Conservation (phyloP, 2,329 filamentous ascomycete species). For the Venturia effusa region DNA sequence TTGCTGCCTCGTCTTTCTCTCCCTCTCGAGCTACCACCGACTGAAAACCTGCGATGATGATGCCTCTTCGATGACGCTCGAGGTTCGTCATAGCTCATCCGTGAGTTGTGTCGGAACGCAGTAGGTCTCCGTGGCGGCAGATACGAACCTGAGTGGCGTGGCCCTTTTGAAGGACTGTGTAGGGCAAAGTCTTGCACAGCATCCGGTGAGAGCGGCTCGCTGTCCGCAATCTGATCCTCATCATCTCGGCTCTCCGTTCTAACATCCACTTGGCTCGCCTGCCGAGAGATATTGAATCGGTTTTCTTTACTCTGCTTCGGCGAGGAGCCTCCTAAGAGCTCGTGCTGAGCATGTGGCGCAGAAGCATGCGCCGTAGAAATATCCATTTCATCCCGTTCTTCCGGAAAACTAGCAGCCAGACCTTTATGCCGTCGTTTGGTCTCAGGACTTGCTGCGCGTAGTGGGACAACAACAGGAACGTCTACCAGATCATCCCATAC, state of each 20-base stretch:
- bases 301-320: slow-evolving; percentile 34
- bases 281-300: slow-evolving; percentile 9
- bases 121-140: background rate
- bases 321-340: slow-evolving; percentile 59
- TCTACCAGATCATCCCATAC: slow-evolving; percentile 98
- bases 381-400: slow-evolving; percentile 78
- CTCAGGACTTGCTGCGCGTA: slow-evolving; percentile 77
- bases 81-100: slow-evolving; percentile 32
- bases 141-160: background rate
- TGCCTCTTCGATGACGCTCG: slow-evolving; percentile 14
- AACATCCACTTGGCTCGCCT: slow-evolving; percentile 6
- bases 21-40: slow-evolving; percentile 18
- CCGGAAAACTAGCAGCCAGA: slow-evolving; percentile 7
- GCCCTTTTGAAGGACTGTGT: background rate
- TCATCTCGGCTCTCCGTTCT: background rate
- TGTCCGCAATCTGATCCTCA: background rate
- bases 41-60: slow-evolving; percentile 34
- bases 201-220: slow-evolving; percentile 14
- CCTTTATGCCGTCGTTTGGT: slow-evolving; percentile 45
- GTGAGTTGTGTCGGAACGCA: slow-evolving; percentile 15
- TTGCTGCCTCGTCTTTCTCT: slow-evolving; percentile 20
- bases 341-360: slow-evolving; percentile 40
- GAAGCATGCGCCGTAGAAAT: slow-evolving; percentile 63
- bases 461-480: slow-evolving; percentile 84
- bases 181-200: slow-evolving; percentile 11